Evolutionary conservation across 1,139 yeast genomes (phyloP), one percentile per base, ranked within the genome.

Genomic region (Hyphopichia khmerensis): DNA sequence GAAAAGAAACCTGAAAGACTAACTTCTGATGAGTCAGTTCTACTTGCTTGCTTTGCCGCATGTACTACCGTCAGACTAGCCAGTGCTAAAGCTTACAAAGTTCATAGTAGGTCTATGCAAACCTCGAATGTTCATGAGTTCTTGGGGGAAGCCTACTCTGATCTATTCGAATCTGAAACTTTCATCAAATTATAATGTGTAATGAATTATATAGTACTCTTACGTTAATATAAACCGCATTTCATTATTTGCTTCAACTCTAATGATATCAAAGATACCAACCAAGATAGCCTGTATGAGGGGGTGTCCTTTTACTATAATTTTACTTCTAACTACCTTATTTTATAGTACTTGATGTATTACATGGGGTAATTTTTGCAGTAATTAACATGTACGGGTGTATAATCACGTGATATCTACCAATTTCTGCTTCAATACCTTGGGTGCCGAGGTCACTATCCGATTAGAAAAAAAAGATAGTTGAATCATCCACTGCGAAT

Each of bases 31-130:
- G 77, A 77, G 15, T 66, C 79, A 33, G 58, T 62, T 38, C 53
- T 85, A 44, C 62, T 89, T 38, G 87, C 95, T 0, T 82, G 89
- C 35, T 87, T 72, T 55, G 95, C 86, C 0, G 98, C 91, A 0
- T 75, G 87, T 33, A 57, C 80, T 0, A 63, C 86, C 11, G 89
- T 93, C 0, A 71, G 96, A 43, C 57, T 65, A 21, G 86, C 96
- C 34, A 76, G 90, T 1, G 57, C 65, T 21, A 66, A 72, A 48
- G 97, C 98, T 0, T 93, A 71, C 56, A 65, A 69, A 23, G 69
- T 71, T 39, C 75, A 81, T 46, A 88, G 89, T 2, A 69, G 99
- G 40, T 77, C 95, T 4, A 83, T 90, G 85, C 88, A 88, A 56
- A 88, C 99, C 0, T 80, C 91, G 2, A 87, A 90, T 59, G 67